Conservation (phyloP, 805 yeast species). For the Saccharomycopsis vini region DNA sequence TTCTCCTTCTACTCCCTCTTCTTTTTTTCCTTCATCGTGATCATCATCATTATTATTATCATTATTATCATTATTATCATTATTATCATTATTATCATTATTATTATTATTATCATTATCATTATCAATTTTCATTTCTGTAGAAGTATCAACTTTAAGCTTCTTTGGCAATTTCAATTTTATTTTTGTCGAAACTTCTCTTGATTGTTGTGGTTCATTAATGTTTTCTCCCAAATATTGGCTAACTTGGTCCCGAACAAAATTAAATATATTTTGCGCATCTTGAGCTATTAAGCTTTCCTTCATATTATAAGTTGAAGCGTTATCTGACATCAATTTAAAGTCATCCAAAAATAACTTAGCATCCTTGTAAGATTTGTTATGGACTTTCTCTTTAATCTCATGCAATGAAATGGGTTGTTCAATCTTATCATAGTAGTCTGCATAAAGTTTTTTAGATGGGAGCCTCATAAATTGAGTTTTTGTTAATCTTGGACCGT, state of each 20-base stretch:
- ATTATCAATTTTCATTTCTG: background rate
- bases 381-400: constrained; percentile 40
- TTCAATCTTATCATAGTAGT: constrained; percentile 58
- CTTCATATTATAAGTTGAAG: constrained; percentile 61
- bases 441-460: constrained; percentile 65
- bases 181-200: constrained; percentile 1
- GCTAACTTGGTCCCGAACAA: constrained; percentile 43
- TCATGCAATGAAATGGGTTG: constrained; percentile 65
- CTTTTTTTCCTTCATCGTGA: background rate
- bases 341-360: constrained; percentile 50
- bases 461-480: constrained; percentile 65
- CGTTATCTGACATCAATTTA: constrained; percentile 60
- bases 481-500: constrained; percentile 13
- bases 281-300: constrained; percentile 58
- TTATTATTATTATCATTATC: no score
- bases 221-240: constrained; percentile 21
- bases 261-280: constrained; percentile 46
- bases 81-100: no score
- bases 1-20: background rate
- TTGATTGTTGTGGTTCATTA: background rate
- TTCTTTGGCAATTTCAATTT: constrained; percentile 3
- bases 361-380: constrained; percentile 28
- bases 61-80: no score
- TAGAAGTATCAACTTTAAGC: background rate
- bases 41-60: no score